These are phyloP conservation scores for Staphylotrichum longicolle DNA, from an alignment of 495 filamentous ascomycete species.

Conservation along the genomic window DNA sequence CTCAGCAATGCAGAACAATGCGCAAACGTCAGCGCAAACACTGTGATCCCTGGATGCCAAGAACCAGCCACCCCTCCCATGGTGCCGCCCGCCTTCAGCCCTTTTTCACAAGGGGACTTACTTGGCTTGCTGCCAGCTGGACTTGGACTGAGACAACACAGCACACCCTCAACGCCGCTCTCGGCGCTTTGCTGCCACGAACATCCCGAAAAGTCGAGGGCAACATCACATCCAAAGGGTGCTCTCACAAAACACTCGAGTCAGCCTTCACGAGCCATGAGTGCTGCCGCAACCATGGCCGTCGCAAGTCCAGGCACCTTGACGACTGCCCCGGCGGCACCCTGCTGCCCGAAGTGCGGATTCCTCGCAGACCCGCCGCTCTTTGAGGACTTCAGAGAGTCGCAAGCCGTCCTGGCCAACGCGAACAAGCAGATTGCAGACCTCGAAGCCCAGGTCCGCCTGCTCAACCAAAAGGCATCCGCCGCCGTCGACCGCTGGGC, in stretches of 20 bases:
- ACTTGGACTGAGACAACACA: background rate
- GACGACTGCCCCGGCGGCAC: constrained; percentile 6
- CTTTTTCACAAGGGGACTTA: background rate
- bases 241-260: background rate
- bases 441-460: constrained; percentile 72
- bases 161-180: background rate
- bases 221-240: background rate
- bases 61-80: constrained; percentile 14
- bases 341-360: constrained; percentile 43
- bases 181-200: background rate
- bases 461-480: constrained; percentile 72
- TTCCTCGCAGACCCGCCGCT: constrained; percentile 37
- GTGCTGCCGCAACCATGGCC: constrained; percentile 12
- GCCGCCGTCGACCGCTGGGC: constrained; percentile 78
- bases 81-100: background rate
- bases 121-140: background rate
- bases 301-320: constrained; percentile 15
- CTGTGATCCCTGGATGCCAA: constrained; percentile 10
- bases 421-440: constrained; percentile 73
- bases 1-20: constrained; percentile 17
- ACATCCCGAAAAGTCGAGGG: background rate
- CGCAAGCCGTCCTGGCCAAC: constrained; percentile 49
- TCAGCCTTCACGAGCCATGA: constrained; percentile 5
- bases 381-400: constrained; percentile 36
- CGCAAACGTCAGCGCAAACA: constrained; percentile 16